Evolutionary conservation across 2,329 filamentous ascomycete genomes (phyloP).

Genomic region (Falciphora oryzae): DNA sequence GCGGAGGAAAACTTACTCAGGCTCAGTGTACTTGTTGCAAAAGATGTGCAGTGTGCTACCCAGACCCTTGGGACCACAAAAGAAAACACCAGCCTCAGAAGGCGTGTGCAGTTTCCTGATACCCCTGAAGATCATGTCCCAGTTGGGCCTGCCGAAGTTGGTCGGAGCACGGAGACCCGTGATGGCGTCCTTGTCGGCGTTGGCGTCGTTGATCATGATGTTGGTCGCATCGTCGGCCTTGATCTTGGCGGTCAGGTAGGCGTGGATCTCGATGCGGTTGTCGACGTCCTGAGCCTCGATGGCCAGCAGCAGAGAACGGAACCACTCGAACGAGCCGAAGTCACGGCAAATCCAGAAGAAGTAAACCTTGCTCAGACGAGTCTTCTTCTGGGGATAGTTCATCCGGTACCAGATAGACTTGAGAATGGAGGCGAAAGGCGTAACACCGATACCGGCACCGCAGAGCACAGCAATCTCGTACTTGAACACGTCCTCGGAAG

Average conservation of each 20-base stretch:
- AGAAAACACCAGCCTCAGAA: slow-evolving; percentile 72
- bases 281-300: slow-evolving; percentile 83
- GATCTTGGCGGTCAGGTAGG: slow-evolving; percentile 82
- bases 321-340: slow-evolving; percentile 87
- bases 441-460: slow-evolving; percentile 78
- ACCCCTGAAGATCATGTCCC: slow-evolving; percentile 84
- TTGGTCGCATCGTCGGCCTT: slow-evolving; percentile 81
- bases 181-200: slow-evolving; percentile 78
- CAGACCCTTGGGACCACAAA: slow-evolving; percentile 76
- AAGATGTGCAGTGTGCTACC: slow-evolving; percentile 73
- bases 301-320: slow-evolving; percentile 73
- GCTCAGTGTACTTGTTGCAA: slow-evolving; percentile 84
- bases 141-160: slow-evolving; percentile 82
- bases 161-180: slow-evolving; percentile 76
- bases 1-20: slow-evolving; percentile 52
- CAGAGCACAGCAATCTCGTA: slow-evolving; percentile 76
- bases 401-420: slow-evolving; percentile 93
- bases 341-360: slow-evolving; percentile 92
- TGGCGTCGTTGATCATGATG: slow-evolving; percentile 89
- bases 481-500: slow-evolving; percentile 86
- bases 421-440: slow-evolving; percentile 79
- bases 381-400: slow-evolving; percentile 79
- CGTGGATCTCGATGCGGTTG: slow-evolving; percentile 82
- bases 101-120: slow-evolving; percentile 73
- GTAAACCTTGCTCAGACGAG: slow-evolving; percentile 77